Conservation (phyloP, 257 asterid genomes). For the Fraxinus quadrangulata region DNA sequence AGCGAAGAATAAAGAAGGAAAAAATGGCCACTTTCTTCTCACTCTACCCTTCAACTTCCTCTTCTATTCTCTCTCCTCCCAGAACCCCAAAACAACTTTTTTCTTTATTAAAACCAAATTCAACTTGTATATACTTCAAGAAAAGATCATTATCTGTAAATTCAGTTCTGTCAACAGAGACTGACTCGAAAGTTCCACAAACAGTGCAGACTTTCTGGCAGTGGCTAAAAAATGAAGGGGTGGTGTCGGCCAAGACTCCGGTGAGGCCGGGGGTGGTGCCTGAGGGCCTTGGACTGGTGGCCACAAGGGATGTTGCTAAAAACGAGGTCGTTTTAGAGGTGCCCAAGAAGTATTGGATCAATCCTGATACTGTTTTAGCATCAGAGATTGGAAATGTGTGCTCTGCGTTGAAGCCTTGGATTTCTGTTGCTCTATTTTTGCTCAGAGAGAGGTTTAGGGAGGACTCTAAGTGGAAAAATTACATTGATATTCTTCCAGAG, state of each 20-base stretch:
- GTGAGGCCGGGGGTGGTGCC: constrained; percentile 81
- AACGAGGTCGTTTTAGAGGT: constrained; percentile 90
- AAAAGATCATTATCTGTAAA: constrained; percentile 39
- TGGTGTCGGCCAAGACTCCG: constrained; percentile 75
- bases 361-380: constrained; percentile 62
- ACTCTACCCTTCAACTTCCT: constrained; percentile 37
- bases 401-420: constrained; percentile 85
- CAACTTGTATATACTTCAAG: constrained; percentile 28
- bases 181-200: constrained; percentile 59
- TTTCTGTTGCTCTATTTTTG: constrained; percentile 77
- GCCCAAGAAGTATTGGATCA: constrained; percentile 84
- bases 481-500: constrained; percentile 70
- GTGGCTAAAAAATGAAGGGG: constrained; percentile 84
- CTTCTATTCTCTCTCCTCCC: constrained; percentile 29
- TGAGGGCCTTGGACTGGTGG: constrained; percentile 90
- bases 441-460: constrained; percentile 65
- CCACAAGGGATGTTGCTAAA: constrained; percentile 57
- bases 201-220: constrained; percentile 75
- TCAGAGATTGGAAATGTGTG: constrained; percentile 80
- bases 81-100: constrained; percentile 32
- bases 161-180: constrained; percentile 45
- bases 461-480: constrained; percentile 76
- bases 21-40: constrained; percentile 54
- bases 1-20: neutral
- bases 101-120: constrained; percentile 24